Conservation (phyloP, 768 basidiomycete species). For the Suillus lakei region DNA sequence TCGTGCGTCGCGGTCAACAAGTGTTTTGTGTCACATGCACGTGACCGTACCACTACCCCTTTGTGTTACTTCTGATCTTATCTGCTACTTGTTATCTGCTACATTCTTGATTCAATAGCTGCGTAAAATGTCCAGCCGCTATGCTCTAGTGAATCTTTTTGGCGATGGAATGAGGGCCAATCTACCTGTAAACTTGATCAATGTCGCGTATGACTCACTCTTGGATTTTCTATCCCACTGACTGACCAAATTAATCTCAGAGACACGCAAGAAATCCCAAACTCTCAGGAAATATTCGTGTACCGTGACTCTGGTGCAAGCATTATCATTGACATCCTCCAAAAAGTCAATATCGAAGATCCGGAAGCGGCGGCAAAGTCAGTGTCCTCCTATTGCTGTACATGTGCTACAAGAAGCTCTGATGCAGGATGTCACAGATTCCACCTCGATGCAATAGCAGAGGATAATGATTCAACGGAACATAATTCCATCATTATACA, state of each 20-base stretch:
- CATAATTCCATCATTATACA: neutral
- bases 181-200: conserved; percentile 63
- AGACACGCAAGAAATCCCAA: conserved; percentile 82
- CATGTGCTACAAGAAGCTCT: neutral
- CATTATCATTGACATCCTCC: conserved; percentile 83
- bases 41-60: conserved; percentile 3
- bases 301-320: conserved; percentile 70
- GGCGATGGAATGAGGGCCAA: conserved; percentile 65
- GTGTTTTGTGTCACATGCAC: neutral
- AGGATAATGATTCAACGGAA: conserved; percentile 78
- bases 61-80: neutral
- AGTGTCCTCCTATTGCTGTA: neutral
- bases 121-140: neutral
- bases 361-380: conserved; percentile 70
- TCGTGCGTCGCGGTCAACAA: conserved; percentile 8
- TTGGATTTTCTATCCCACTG: neutral
- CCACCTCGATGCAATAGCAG: conserved; percentile 88
- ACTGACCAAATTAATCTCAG: conserved; percentile 36
- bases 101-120: neutral
- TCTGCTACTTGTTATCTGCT: neutral
- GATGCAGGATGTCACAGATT: conserved; percentile 57
- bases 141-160: conserved; percentile 59
- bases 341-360: conserved; percentile 64
- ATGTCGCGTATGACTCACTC: conserved; percentile 71
- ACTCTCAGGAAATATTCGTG: conserved; percentile 93